A percentile compares a stretch with the other conserved stretches of the same genome.
These are phyloP conservation scores for Boletus patriciae DNA, from an alignment of 768 basidiomycete genomes.

Conservation along the genomic window DNA sequence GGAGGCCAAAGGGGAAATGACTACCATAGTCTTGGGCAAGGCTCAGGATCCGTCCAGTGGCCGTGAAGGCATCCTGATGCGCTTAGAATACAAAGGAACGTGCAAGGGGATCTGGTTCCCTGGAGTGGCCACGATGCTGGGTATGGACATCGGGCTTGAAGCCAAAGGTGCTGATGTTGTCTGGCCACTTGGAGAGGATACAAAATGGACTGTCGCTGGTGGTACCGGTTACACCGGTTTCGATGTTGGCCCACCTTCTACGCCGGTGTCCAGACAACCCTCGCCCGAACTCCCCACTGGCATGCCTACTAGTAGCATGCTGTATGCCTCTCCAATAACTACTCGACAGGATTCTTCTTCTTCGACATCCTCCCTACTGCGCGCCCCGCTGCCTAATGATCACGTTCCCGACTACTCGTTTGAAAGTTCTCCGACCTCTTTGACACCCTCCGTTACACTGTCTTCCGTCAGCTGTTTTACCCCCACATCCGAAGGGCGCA, in stretches of 20 bases:
- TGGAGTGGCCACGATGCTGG: constrained; percentile 78
- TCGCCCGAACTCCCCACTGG: constrained; percentile 47
- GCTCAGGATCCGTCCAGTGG: constrained; percentile 37
- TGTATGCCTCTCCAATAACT: constrained; percentile 23
- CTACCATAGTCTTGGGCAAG: constrained; percentile 56
- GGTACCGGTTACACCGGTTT: constrained; percentile 72
- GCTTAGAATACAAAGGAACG: constrained; percentile 67
- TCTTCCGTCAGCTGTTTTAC: constrained; percentile 42
- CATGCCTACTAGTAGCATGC: constrained; percentile 18
- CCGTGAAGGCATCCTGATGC: constrained; percentile 58
- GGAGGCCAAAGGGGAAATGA: constrained; percentile 67
- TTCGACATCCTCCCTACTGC: constrained; percentile 65
- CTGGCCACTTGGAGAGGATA: constrained; percentile 56
- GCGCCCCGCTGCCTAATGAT: constrained; percentile 68
- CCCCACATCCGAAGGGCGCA: constrained; percentile 33
- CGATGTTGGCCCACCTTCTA: constrained; percentile 48
- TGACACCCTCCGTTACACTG: constrained; percentile 43
- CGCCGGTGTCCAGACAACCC: constrained; percentile 44
- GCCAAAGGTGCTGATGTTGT: constrained; percentile 65
- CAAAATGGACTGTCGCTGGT: constrained; percentile 63
- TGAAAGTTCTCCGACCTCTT: constrained; percentile 57
- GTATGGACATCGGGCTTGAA: constrained; percentile 71
- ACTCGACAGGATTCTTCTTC: constrained; percentile 42
- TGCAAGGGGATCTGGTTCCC: constrained; percentile 82
- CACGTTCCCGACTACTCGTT: constrained; percentile 74